These are phyloP conservation scores for Chondrus crispus DNA, from an alignment of 23 red algal species.

Conservation along the genomic window DNA sequence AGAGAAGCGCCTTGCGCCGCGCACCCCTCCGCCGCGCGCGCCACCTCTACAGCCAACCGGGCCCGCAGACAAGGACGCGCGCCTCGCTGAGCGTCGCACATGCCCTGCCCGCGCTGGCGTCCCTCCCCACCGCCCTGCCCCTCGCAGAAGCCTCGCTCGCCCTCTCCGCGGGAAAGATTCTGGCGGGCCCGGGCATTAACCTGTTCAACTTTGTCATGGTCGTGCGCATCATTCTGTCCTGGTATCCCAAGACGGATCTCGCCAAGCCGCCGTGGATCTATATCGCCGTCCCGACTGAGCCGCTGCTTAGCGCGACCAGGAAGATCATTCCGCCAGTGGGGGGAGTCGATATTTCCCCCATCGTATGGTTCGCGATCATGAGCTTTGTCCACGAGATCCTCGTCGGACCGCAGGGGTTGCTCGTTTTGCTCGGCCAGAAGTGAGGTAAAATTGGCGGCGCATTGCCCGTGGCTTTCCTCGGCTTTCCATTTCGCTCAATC, in stretches of 20 bases:
- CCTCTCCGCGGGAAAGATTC: slow-evolving; percentile 39
- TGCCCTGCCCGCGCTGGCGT: background rate
- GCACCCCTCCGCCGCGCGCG: too few species aligned
- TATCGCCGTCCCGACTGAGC: slow-evolving; percentile 79
- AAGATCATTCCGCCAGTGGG: slow-evolving; percentile 82
- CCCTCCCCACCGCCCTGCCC: background rate
- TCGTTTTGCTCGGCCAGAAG: slow-evolving; percentile 55
- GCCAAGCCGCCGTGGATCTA: slow-evolving; percentile 71
- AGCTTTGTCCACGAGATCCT: slow-evolving; percentile 91
- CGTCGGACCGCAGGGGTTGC: slow-evolving; percentile 88
- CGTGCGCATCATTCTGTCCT: slow-evolving; percentile 71
- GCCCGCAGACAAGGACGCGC: too few species aligned
- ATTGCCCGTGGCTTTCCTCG: too few species aligned
- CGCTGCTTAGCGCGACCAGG: slow-evolving; percentile 74
- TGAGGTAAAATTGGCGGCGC: background rate
- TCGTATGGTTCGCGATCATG: slow-evolving; percentile 91
- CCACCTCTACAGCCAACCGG: too few species aligned
- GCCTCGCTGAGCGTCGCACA: background rate
- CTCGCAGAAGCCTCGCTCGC: slow-evolving; percentile 19
- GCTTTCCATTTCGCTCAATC: too few species aligned
- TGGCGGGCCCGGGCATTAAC: slow-evolving; percentile 67
- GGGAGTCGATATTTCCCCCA: slow-evolving; percentile 95
- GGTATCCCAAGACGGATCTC: slow-evolving; percentile 83
- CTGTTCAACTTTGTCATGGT: slow-evolving; percentile 86
- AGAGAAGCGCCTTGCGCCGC: too few species aligned